Base-by-base conservation (phyloP, 805 yeast species). In the Metschnikowia aberdeeniae region DNA sequence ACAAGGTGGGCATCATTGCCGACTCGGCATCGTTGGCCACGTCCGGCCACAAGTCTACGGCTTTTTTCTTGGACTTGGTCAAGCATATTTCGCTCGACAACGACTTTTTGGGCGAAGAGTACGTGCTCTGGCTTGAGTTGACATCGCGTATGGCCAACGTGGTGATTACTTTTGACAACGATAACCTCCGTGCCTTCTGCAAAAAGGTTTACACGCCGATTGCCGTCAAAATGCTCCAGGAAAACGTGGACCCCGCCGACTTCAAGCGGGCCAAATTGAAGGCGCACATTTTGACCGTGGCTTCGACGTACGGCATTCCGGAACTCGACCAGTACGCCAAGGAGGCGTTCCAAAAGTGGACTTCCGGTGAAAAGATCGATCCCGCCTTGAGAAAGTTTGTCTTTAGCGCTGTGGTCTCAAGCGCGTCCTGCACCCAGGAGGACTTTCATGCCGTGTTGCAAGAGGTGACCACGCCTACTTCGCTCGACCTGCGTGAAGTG, bases 401-500 rank as follows among this genome's bases (percentile, higher is more conserved):
- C 6, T 73, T 71, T 53, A 58, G 66, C 8, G 66, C 80, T 3
- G 58, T 78, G 27, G 60, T 75, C 5, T 53, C 74, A 1, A 67
- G 72, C n/a, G 52, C 64, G 4, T 61, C 58, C 6, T 68, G 42
- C 51, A 59, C 44, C 51, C 60, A 50, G 54, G 64, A 22, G 49
- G 74, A 49, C 62, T 75, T 61, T 59, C 73, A 43, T 14, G 56
- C 51, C 3, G 68, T 81, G 5, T 50, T 74, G 44, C 51, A 66
- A n/a, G 82, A 81, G 57, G 75, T 75, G 26, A 58, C 63, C 8
- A 50, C 61, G 10, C 85, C 88, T 8, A 56, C 74, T 2, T 63
- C 84, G 5, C 70, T 80, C 42, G 86, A 81, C 59, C 74, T 78
- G 2, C 60, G 81, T 42, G 88, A 82, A 60, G 66, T 76, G 41